These are phyloP conservation scores for Penstemon newberryi DNA, from an alignment of 257 asterid genomes.

Conservation along the genomic window DNA sequence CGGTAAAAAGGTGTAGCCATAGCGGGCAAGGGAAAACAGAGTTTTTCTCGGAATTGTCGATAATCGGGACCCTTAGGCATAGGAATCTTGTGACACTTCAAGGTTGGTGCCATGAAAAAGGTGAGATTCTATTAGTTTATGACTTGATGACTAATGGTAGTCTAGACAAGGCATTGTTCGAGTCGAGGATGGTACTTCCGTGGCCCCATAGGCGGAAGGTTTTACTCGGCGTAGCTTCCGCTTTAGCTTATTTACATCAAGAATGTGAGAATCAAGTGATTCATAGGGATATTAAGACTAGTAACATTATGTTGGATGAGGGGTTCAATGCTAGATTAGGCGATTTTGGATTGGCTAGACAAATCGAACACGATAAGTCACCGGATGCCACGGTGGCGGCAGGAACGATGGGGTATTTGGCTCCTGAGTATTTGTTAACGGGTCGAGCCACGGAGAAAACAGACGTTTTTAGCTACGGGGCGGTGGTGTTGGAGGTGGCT, in stretches of 20 bases:
- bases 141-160: conserved; percentile 84
- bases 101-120: conserved; percentile 88
- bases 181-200: conserved; percentile 57
- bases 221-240: conserved; percentile 78
- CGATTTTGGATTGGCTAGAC: conserved; percentile 79
- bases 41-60: conserved; percentile 70
- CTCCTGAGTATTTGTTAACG: conserved; percentile 76
- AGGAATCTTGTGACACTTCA: conserved; percentile 74
- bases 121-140: conserved; percentile 68
- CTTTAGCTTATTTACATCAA: conserved; percentile 73
- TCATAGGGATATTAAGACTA: conserved; percentile 73
- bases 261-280: conserved; percentile 84
- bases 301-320: conserved; percentile 84
- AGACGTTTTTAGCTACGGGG: conserved; percentile 77
- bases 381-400: conserved; percentile 88
- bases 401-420: conserved; percentile 87
- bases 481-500: conserved; percentile 84
- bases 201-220: conserved; percentile 65
- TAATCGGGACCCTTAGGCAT: conserved; percentile 75
- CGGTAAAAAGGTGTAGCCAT: conserved; percentile 79
- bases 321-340: conserved; percentile 81
- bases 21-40: conserved; percentile 72
- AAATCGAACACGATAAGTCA: conserved; percentile 71
- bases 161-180: conserved; percentile 71
- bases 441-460: conserved; percentile 81